A percentile compares a stretch with the other conserved stretches of the same genome.
Evolutionary conservation across 371 early-diverging fungal genomes (phyloP).

Genomic region (Mucor piriformis): DNA sequence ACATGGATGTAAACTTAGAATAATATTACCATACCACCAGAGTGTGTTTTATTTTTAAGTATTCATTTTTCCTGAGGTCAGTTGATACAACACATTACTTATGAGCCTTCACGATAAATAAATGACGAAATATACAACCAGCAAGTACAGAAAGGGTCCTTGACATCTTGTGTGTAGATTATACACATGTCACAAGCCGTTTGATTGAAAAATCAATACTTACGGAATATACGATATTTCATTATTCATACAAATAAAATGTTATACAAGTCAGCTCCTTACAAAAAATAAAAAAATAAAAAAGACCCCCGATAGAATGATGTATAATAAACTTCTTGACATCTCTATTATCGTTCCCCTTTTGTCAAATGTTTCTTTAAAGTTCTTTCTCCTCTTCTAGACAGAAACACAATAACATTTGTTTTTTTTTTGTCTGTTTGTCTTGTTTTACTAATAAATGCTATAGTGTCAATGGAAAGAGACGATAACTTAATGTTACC

Average conservation of each 20-base stretch:
- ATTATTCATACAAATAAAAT: background rate
- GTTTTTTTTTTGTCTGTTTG: background rate
- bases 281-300: background rate
- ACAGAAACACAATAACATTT: background rate
- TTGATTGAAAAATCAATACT: background rate
- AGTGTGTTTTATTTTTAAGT: background rate
- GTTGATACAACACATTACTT: background rate
- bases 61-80: background rate
- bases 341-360: background rate
- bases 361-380: background rate
- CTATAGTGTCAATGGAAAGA: background rate
- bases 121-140: background rate
- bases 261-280: background rate
- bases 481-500: background rate
- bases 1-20: background rate
- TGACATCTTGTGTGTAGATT: background rate
- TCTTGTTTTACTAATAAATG: background rate
- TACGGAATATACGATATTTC: constrained; percentile 1
- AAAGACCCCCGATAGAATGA: background rate
- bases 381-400: background rate
- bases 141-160: background rate
- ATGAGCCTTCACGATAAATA: background rate
- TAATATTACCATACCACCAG: background rate
- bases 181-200: background rate
- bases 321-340: background rate